Evolutionary conservation across 805 yeast genomes (phyloP).

Genomic region (Candida orba): DNA sequence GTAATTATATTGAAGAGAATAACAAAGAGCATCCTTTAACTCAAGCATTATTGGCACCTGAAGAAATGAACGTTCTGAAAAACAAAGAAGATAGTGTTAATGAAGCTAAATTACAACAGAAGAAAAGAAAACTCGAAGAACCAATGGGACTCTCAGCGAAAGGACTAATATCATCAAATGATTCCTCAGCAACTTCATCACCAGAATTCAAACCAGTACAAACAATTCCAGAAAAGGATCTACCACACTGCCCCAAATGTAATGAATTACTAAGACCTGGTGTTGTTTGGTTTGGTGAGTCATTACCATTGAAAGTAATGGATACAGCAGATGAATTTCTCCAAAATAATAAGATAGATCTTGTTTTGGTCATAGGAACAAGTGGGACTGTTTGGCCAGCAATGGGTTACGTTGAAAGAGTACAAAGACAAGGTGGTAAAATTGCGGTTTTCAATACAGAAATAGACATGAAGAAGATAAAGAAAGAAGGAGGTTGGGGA

Average conservation of each 20-base stretch:
- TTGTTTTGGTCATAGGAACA: constrained; percentile 79
- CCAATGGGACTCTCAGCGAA: constrained; percentile 5
- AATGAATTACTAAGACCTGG: constrained; percentile 70
- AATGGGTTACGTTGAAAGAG: constrained; percentile 80
- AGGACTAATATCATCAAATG: constrained; percentile 4
- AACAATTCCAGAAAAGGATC: constrained; percentile 39
- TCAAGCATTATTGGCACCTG: constrained; percentile 38
- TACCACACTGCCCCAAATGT: constrained; percentile 79
- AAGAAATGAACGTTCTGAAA: constrained; percentile 27
- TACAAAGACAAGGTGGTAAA: constrained; percentile 63
- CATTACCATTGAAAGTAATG: constrained; percentile 57
- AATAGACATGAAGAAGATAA: constrained; percentile 37
- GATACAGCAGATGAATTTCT: constrained; percentile 68
- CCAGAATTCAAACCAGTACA: constrained; percentile 44
- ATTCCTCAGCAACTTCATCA: constrained; percentile 22
- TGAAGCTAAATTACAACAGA: constrained; percentile 8
- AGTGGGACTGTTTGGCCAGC: constrained; percentile 89
- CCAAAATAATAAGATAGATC: constrained; percentile 46
- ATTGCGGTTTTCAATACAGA: constrained; percentile 81
- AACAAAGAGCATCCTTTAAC: constrained; percentile 56
- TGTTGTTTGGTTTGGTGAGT: constrained; percentile 94
- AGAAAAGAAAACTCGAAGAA: constrained; percentile 10
- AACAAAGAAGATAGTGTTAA: constrained; percentile 3
- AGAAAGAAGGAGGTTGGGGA: constrained; percentile 50
- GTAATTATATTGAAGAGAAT: constrained; percentile 51